phyloP scores from a whole-genome alignment of 305 asterid species.

The Fraxinus greggii region DNA sequence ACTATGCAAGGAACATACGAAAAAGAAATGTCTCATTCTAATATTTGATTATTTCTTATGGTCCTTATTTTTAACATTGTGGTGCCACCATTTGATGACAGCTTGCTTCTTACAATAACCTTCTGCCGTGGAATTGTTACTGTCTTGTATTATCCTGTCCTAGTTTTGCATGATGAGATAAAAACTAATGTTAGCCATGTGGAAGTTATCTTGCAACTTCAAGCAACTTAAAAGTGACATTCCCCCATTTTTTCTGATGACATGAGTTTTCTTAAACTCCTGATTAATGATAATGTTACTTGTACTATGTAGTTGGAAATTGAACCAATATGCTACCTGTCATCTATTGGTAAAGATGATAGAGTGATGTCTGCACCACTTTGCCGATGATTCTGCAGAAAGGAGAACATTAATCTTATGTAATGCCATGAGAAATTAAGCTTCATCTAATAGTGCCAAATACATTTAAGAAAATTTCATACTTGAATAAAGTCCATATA shows the following conservation, averaged over 20 bases:
- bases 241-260: neutral
- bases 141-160: neutral
- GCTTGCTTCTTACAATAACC: neutral
- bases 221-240: neutral
- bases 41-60: neutral
- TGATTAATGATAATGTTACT: neutral
- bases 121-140: neutral
- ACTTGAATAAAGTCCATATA: constrained; percentile 95
- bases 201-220: neutral
- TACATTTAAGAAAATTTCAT: constrained; percentile 10
- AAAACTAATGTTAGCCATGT: neutral
- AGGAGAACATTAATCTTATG: constrained; percentile 15
- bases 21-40: neutral
- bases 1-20: neutral
- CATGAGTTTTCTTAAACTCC: neutral
- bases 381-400: constrained; percentile 74
- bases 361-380: constrained; percentile 96
- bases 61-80: neutral
- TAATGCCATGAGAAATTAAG: constrained; percentile 13
- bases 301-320: neutral
- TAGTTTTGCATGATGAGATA: constrained; percentile 1
- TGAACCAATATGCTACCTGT: constrained; percentile 43
- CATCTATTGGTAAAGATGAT: constrained; percentile 77
- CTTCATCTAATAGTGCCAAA: neutral
- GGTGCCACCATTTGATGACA: neutral